phyloP scores from a whole-genome alignment of 257 asterid species.

The Fraxinus anomala region DNA sequence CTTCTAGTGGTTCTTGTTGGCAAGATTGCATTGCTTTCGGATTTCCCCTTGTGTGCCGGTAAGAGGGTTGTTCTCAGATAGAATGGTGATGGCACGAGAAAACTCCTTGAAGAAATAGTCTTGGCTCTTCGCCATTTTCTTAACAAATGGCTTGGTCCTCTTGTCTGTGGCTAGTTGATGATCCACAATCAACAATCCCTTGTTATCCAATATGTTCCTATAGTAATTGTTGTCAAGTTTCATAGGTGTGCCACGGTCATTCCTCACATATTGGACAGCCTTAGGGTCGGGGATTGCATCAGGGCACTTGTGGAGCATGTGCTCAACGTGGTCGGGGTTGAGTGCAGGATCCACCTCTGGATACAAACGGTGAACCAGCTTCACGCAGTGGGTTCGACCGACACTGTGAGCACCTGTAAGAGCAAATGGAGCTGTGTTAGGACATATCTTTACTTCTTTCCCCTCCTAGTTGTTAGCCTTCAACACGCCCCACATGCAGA shows the following conservation, averaged over 20 bases:
- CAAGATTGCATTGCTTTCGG: constrained; percentile 78
- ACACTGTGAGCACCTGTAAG: constrained; percentile 85
- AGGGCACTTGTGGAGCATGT: constrained; percentile 94
- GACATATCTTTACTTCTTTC: no score
- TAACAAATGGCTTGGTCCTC: constrained; percentile 79
- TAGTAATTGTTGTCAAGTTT: constrained; percentile 87
- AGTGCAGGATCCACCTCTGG: constrained; percentile 92
- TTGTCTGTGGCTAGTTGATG: constrained; percentile 75
- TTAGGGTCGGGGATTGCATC: constrained; percentile 93
- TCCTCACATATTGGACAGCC: constrained; percentile 96
- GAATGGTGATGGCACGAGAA: constrained; percentile 68
- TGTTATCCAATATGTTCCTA: constrained; percentile 81
- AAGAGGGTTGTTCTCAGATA: constrained; percentile 83
- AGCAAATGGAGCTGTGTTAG: not conserved
- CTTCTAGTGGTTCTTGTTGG: constrained; percentile 65
- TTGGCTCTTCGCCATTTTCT: constrained; percentile 90
- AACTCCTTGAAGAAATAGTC: constrained; percentile 77
- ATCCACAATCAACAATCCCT: constrained; percentile 79
- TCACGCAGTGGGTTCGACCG: constrained; percentile 91
- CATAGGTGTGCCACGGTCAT: constrained; percentile 95
- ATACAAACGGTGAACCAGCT: constrained; percentile 90
- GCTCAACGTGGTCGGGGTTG: constrained; percentile 76
- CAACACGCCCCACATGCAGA: no score
- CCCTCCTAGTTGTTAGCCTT: no score
- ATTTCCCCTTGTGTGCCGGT: constrained; percentile 88